Percentiles rank a stretch among this genome's conserved stretches.
Evolutionary conservation across 768 basidiomycete species (phyloP).

Genomic region (Russula foetens): DNA sequence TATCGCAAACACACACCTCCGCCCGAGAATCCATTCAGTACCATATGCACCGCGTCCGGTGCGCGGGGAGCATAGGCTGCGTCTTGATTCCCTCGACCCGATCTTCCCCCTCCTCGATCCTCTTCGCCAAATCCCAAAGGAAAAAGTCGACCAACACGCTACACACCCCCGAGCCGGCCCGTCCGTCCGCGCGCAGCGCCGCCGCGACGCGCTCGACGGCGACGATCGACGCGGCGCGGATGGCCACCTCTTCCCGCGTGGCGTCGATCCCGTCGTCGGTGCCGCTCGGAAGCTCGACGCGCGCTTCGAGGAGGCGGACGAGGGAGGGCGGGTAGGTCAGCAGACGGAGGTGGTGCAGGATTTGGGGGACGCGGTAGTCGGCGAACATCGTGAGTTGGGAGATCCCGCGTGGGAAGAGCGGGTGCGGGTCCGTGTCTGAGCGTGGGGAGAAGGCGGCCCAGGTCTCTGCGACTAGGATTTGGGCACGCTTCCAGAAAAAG

Average conservation of each 20-base stretch:
- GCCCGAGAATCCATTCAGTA: too few species aligned
- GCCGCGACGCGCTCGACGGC: slow-evolving; percentile 68
- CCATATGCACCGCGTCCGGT: slow-evolving; percentile 81
- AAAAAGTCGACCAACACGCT: slow-evolving; percentile 89
- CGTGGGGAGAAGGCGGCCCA: slow-evolving; percentile 81
- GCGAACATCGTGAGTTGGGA: slow-evolving; percentile 85
- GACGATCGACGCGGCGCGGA: slow-evolving; percentile 73
- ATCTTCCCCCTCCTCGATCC: slow-evolving; percentile 55
- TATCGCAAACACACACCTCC: too few species aligned
- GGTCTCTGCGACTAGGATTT: slow-evolving; percentile 84
- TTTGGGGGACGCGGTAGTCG: slow-evolving; percentile 88
- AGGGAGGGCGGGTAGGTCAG: slow-evolving; percentile 63
- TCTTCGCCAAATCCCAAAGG: slow-evolving; percentile 82
- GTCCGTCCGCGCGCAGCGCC: slow-evolving; percentile 27
- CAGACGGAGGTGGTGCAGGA: slow-evolving; percentile 75
- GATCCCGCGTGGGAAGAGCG: slow-evolving; percentile 64
- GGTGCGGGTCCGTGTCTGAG: slow-evolving; percentile 39
- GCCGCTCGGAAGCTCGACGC: slow-evolving; percentile 43
- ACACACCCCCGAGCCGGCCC: slow-evolving; percentile 33
- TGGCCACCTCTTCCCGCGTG: slow-evolving; percentile 61
- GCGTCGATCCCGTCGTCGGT: too few species aligned
- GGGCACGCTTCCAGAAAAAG: slow-evolving; percentile 82
- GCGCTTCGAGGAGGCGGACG: slow-evolving; percentile 38
- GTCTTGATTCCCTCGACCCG: slow-evolving; percentile 48
- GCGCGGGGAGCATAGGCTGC: slow-evolving; percentile 54